Base-by-base conservation (phyloP, 768 basidiomycete species). In the Lenzites betulinus region DNA sequence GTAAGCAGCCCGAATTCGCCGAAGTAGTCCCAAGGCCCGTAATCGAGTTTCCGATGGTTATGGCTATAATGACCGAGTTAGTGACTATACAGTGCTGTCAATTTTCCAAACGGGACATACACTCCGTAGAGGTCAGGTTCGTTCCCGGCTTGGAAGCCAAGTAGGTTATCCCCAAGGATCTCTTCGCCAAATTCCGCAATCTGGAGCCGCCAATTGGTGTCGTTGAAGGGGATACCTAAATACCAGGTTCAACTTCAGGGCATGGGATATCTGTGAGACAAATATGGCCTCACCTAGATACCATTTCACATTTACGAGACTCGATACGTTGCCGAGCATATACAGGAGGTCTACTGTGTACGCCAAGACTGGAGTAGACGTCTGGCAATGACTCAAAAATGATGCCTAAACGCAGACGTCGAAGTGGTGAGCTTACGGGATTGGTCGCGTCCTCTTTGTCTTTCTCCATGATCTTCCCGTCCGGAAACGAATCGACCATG, bases 141-240 rank as follows among this genome's bases (percentile, higher is more conserved):
- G 71, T 92, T 91, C 3, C 78, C 81, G 12, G 79, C 67, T 59
- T 80, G 80, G 49, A 81, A 66, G 2, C 79, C 81, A 7, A 78
- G 63, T 13, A 83, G 70, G 52, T 74, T 69, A 23, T 71, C 67
- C 5, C 80, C 79, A 6, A 83, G 67, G 39, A 80, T 74, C 30
- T 67, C 50, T 57, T 81, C 76, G 2, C 75, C 76, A 18, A 73
- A 68, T 39, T 76, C 71, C 7, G 77, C 80, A 6, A 78, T 76
- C 9, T 64, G 65, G 7, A 76, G 63, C 7, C 72, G 69, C 42
- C 67, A 62, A 42, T 73, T 67, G 12, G 64, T 62, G 51, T 69
- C 67, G 64, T 69, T 66, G 60, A 70, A 67, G 1, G 69, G 69
- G 9, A 70, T 57, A 54, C 78, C 78, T 77, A 52, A 18, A 22